Percentiles rank a stretch among this genome's conserved stretches.
Conservation (phyloP, 805 yeast species). For the Dipodascus albidus region DNA sequence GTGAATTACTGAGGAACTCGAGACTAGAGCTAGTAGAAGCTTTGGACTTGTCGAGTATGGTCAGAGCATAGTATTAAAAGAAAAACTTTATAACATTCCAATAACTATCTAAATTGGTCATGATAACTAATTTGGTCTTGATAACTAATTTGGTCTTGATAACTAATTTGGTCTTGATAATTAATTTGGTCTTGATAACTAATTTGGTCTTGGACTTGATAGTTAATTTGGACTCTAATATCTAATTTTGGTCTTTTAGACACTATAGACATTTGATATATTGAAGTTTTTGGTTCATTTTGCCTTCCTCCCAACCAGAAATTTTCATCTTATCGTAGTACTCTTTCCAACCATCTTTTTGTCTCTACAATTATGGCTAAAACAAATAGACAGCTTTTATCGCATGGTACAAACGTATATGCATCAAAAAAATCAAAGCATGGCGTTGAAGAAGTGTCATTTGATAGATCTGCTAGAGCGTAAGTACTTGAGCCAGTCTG, state of each 20-base stretch:
- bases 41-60: conserved; percentile 13
- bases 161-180: too few relatives aligned
- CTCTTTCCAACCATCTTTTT: neutral
- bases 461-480: conserved; percentile 66
- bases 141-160: too few relatives aligned
- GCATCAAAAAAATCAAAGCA: conserved; percentile 51
- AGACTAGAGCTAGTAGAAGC: conserved; percentile 25
- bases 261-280: too few relatives aligned
- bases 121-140: too few relatives aligned
- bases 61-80: conserved; percentile 2
- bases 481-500: conserved; percentile 15
- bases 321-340: neutral
- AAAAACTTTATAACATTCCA: too few relatives aligned
- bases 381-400: conserved; percentile 69
- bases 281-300: neutral
- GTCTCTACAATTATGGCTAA: neutral
- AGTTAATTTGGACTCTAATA: too few relatives aligned
- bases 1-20: conserved; percentile 21
- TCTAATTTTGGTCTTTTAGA: too few relatives aligned
- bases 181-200: too few relatives aligned
- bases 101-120: too few relatives aligned
- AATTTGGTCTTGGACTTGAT: too few relatives aligned
- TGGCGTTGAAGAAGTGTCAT: conserved; percentile 72
- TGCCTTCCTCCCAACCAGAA: neutral
- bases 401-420: conserved; percentile 71